A percentile compares a stretch with the other conserved stretches of the same genome.
Evolutionary conservation across 2,329 filamentous ascomycete species (phyloP).

Genomic region (Lachnellula arida): DNA sequence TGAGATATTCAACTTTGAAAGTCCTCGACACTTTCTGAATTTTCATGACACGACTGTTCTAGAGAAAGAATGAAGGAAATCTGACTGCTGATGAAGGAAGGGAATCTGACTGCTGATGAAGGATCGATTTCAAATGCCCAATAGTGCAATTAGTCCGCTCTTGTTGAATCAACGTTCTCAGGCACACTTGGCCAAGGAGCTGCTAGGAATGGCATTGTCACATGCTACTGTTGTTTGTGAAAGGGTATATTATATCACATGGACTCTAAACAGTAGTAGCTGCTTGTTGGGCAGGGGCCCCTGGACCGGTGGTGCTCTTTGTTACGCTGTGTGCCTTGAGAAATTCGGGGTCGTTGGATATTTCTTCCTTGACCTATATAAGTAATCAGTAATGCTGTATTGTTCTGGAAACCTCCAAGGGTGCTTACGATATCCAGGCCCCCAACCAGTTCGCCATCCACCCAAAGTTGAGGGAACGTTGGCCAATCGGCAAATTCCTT

Average conservation of each 20-base stretch:
- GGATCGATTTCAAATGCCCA: too few species aligned
- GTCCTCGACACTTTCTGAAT: too few species aligned
- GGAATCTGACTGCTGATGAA: too few species aligned
- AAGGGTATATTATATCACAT: background rate
- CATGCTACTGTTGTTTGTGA: too few species aligned
- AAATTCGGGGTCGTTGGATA: slow-evolving; percentile 78
- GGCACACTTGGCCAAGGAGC: too few species aligned
- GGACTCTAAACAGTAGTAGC: background rate
- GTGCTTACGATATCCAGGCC: slow-evolving; percentile 88
- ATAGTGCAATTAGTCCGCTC: too few species aligned
- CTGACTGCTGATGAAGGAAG: too few species aligned
- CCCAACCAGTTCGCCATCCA: slow-evolving; percentile 84
- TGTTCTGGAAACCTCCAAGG: background rate
- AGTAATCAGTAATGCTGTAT: background rate
- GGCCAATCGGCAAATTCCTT: slow-evolving; percentile 99
- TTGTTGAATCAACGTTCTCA: too few species aligned
- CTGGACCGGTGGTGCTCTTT: slow-evolving; percentile 11
- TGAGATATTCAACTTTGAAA: too few species aligned
- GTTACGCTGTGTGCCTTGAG: slow-evolving; percentile 64
- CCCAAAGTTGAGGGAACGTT: slow-evolving; percentile 93
- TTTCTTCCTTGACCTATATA: slow-evolving; percentile 82
- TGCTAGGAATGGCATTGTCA: too few species aligned
- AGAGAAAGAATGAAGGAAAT: too few species aligned
- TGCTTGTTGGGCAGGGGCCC: slow-evolving; percentile 5
- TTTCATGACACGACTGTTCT: too few species aligned